These are phyloP conservation scores for Rhizophagus prolifer DNA, from an alignment of 192 early-diverging fungal genomes.

Conservation along the genomic window DNA sequence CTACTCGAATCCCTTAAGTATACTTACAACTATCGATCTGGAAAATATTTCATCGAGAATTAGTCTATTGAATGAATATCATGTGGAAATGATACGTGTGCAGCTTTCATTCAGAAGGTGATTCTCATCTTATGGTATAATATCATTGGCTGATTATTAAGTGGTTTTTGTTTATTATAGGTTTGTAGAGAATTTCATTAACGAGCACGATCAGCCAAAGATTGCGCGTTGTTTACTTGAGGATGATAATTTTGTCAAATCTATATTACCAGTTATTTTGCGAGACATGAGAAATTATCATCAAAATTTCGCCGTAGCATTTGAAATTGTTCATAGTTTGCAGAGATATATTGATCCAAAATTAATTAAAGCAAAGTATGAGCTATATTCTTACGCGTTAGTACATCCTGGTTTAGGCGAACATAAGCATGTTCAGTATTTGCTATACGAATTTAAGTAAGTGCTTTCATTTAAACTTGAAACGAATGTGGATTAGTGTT, in stretches of 20 bases:
- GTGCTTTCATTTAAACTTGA: not conserved
- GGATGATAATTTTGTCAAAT: conserved; percentile 59
- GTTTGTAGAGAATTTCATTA: conserved; percentile 14
- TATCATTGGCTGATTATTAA: not conserved
- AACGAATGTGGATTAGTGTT: not conserved
- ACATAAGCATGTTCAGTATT: conserved; percentile 36
- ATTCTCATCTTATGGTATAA: not conserved
- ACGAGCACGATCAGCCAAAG: conserved; percentile 32
- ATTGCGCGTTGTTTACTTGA: conserved; percentile 49
- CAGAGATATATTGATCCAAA: conserved; percentile 46
- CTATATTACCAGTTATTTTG: conserved; percentile 51
- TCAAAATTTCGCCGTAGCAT: conserved; percentile 55
- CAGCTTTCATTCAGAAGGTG: conserved; percentile 63
- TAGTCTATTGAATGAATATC: conserved; percentile 47
- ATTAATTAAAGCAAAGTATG: conserved; percentile 57
- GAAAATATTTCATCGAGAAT: conserved; percentile 30
- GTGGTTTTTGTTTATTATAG: conserved; percentile 22
- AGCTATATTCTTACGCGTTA: conserved; percentile 67
- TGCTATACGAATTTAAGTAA: conserved; percentile 47
- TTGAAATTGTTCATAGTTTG: conserved; percentile 57
- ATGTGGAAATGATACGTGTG: conserved; percentile 69
- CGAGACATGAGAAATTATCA: conserved; percentile 55
- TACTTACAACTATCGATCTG: conserved; percentile 46
- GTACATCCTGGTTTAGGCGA: conserved; percentile 37
- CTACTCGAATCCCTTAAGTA: conserved; percentile 80